Evolutionary conservation across 768 basidiomycete genomes (phyloP), one percentile per base, ranked within the genome.

Genomic region (Amylocystis lapponica): DNA sequence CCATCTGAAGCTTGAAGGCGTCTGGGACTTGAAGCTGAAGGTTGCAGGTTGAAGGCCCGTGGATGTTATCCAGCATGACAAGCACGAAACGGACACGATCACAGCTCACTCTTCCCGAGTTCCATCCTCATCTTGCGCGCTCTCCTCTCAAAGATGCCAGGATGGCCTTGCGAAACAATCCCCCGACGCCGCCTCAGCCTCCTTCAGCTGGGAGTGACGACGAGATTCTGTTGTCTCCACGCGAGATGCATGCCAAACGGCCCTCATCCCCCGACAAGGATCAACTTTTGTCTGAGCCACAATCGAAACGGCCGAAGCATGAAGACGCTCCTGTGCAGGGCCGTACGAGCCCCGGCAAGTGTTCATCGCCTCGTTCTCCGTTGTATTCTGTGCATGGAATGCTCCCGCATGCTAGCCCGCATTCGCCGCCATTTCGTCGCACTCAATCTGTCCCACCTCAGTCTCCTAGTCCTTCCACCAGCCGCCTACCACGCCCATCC

Each of bases 81-180:
- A 19, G 21, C 27, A 23, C 31, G 20, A 30, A 21, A n/a, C 19
- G 41, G 10, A 42, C 41, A 8, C 41, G 41, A 5, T 42, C 41
- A 22, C 41, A 42, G 41, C 41, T 42, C n/a, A 20, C 33, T 25
- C 33, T 42, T 14, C 41, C 29, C 11, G 31, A 30, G n/a, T 42
- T 42, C 25, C 30, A 32, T 11, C 21, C 34, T 30, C 27, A 40
- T 13, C 21, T 39, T 30, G 41, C 22, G n/a, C 26, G 36, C n/a
- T 46, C 45, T 9, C 45, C 45, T 25, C 45, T 41, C 39, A 46
- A 46, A 31, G 37, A 46, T 31, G 45, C 45, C 5, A 27, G 45
- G 14, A 21, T 14, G 6, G 45, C 45, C 21, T 6, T 41, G 1
- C 45, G 45, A 19, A 32, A 32, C 22, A 25, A 21, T 12, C 36